phyloP scores from a whole-genome alignment of 495 filamentous ascomycete species.

The Penicillium samsonianum region DNA sequence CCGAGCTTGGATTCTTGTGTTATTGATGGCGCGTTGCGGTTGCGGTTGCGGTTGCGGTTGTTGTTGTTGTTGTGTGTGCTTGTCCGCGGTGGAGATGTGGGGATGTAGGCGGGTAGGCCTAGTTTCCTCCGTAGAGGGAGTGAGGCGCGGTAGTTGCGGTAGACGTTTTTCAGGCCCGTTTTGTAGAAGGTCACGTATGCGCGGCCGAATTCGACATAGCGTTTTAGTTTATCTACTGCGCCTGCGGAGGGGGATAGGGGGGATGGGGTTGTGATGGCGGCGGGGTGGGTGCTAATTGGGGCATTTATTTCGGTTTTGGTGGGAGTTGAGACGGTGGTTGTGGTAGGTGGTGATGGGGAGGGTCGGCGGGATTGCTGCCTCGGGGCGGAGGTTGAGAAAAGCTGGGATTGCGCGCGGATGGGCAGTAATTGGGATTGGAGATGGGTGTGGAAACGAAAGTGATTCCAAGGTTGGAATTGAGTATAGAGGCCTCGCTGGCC shows the following conservation, averaged over 20 bases:
- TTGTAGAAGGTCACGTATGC: slow-evolving; percentile 78
- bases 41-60: too few relatives aligned
- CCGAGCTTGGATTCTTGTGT: slow-evolving; percentile 37
- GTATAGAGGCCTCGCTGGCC: slow-evolving; percentile 10
- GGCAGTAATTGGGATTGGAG: slow-evolving; percentile 7
- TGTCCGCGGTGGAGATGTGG: slow-evolving; percentile 35
- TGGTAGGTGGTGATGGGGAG: slow-evolving; percentile 17
- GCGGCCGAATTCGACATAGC: slow-evolving; percentile 43
- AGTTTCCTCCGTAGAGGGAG: slow-evolving; percentile 36
- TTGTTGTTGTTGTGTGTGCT: slow-evolving; percentile 4
- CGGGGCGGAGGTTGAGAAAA: slow-evolving; percentile 26
- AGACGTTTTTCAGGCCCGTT: slow-evolving; percentile 70
- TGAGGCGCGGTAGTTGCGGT: slow-evolving; percentile 52
- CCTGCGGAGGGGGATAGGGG: slow-evolving; percentile 23
- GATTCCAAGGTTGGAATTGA: slow-evolving; percentile 1
- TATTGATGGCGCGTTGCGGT: slow-evolving; percentile 1
- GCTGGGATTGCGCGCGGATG: neutral
- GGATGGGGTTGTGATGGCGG: slow-evolving; percentile 31
- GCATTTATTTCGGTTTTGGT: slow-evolving; percentile 38
- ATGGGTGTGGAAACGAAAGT: neutral
- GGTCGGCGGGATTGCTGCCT: slow-evolving; percentile 10
- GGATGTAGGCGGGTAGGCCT: slow-evolving; percentile 34
- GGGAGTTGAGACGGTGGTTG: slow-evolving; percentile 12
- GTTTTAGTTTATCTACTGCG: slow-evolving; percentile 35
- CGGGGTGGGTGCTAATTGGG: slow-evolving; percentile 42